phyloP scores from a whole-genome alignment of 495 filamentous ascomycete species.

The Penicillium chermesinum region DNA sequence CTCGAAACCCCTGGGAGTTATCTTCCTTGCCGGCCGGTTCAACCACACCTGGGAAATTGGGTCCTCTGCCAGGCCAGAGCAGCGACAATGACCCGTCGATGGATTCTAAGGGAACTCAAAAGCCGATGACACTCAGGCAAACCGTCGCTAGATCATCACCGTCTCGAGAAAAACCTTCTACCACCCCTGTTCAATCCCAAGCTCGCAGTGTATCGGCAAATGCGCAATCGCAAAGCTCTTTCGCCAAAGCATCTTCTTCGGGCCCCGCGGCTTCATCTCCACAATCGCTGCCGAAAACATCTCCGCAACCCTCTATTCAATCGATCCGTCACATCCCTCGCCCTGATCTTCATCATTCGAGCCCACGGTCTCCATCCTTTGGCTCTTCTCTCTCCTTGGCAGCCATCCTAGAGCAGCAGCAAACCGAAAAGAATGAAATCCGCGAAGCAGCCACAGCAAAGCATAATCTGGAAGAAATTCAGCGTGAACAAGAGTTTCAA shows the following conservation, averaged over 20 bases:
- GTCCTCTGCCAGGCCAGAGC: constrained; percentile 21
- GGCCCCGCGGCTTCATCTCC: constrained; percentile 16
- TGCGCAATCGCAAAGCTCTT: constrained; percentile 11
- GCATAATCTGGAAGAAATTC: constrained; percentile 85
- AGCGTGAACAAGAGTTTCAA: constrained; percentile 93
- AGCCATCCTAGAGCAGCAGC: constrained; percentile 86
- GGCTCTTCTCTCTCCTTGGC: constrained; percentile 63
- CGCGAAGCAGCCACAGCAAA: constrained; percentile 76
- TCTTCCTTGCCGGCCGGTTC: constrained; percentile 11
- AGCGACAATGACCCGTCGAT: constrained; percentile 12
- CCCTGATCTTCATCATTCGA: constrained; percentile 34
- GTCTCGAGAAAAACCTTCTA: constrained; percentile 21
- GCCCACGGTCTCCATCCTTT: constrained; percentile 42
- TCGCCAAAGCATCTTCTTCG: constrained; percentile 20
- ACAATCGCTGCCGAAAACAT: constrained; percentile 17
- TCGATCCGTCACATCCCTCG: constrained; percentile 46
- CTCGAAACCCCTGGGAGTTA: constrained; percentile 70
- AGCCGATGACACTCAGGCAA: constrained; percentile 58
- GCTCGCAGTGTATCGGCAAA: constrained; percentile 26
- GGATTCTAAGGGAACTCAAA: constrained; percentile 29
- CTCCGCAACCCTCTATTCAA: constrained; percentile 36
- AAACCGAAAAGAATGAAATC: constrained; percentile 75
- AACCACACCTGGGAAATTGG: constrained; percentile 13
- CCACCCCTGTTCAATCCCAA: constrained; percentile 26
- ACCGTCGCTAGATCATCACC: constrained; percentile 52